These are phyloP conservation scores for Phoma sp. DNA, from an alignment of 2,329 filamentous ascomycete genomes.

Conservation along the genomic window DNA sequence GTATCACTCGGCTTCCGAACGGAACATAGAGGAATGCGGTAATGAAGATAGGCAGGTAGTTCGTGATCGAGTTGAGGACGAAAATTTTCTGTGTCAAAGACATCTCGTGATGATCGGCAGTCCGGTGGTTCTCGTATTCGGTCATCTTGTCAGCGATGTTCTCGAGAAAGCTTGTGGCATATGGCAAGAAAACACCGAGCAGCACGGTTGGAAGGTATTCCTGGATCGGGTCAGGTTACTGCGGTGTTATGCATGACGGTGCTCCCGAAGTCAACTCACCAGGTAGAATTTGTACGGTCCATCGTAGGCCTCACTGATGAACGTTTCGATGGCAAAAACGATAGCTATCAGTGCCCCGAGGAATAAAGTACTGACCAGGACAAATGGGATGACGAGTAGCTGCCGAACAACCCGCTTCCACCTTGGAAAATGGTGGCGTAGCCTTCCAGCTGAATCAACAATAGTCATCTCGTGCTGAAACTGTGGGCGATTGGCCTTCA, in stretches of 20 bases:
- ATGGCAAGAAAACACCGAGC: constrained; percentile 40
- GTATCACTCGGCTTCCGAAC: constrained; percentile 36
- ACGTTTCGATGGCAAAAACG: constrained; percentile 43
- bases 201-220: constrained; percentile 45
- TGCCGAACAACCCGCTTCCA: constrained; percentile 42
- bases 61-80: constrained; percentile 46
- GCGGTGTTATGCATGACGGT: background rate
- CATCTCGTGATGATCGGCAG: constrained; percentile 42
- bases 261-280: constrained; percentile 15
- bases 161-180: constrained; percentile 39
- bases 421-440: constrained; percentile 37
- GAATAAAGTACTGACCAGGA: constrained; percentile 36
- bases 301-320: constrained; percentile 44
- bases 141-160: constrained; percentile 38
- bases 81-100: constrained; percentile 46
- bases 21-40: constrained; percentile 45
- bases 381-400: constrained; percentile 41
- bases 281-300: constrained; percentile 42
- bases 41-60: constrained; percentile 46
- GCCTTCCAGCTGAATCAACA: constrained; percentile 35
- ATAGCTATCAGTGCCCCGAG: constrained; percentile 37
- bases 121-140: constrained; percentile 46
- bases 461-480: constrained; percentile 35
- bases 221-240: constrained; percentile 24
- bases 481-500: constrained; percentile 42